Conservation (phyloP, 352 stramenopile genomes). For the Phytopythium mirpurense region DNA sequence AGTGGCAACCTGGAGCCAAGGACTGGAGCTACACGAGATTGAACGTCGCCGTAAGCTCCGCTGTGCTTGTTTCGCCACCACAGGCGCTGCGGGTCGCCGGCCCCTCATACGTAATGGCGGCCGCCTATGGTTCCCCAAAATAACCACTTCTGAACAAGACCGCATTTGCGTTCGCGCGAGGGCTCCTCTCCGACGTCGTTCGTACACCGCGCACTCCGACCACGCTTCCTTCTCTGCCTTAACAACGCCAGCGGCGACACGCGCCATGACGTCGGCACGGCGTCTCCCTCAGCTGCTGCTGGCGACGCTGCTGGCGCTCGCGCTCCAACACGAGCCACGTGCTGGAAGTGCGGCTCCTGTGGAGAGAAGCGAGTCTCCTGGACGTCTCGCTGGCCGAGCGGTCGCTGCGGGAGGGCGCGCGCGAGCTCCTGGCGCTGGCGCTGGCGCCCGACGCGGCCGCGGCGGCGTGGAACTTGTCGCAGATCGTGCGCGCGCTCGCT, state of each 20-base stretch:
- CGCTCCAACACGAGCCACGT: background rate
- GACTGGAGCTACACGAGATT: conserved; percentile 1
- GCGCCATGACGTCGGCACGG: background rate
- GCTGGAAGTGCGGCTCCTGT: background rate
- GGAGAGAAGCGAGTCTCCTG: conserved; percentile 1
- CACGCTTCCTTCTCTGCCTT: background rate
- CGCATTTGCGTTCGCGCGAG: too few species aligned
- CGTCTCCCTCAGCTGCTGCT: background rate
- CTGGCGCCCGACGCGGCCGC: background rate
- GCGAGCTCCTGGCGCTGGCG: conserved; percentile 1
- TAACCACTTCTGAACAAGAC: too few species aligned
- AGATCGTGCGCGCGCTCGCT: background rate
- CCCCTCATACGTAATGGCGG: background rate
- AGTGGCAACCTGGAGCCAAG: too few species aligned
- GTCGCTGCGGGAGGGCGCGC: conserved; percentile 4
- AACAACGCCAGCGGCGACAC: background rate
- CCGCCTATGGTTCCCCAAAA: too few species aligned
- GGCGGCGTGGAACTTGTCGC: background rate
- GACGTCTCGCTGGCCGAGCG: conserved; percentile 5
- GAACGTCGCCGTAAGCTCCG: conserved; percentile 6
- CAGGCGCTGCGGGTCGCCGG: background rate
- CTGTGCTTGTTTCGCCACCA: background rate
- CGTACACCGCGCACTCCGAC: background rate
- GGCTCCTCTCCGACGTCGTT: too few species aligned
- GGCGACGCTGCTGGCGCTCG: background rate